Evolutionary conservation across 768 basidiomycete genomes (phyloP).

Genomic region (Russula sp.): DNA sequence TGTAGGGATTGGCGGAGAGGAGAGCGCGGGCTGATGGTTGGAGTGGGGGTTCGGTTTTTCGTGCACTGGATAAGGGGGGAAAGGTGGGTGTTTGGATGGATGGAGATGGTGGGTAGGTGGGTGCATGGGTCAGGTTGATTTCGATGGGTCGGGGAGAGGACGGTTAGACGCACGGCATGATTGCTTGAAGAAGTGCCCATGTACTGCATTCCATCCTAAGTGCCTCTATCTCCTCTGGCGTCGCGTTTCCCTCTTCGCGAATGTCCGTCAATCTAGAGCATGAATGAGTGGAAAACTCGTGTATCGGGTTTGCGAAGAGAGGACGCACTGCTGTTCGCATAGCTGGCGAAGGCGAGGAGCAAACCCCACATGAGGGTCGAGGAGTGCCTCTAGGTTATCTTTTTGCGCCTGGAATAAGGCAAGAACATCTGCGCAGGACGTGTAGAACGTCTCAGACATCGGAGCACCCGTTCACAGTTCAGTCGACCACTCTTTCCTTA

Average conservation of each 20-base stretch:
- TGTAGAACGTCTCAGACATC: constrained; percentile 57
- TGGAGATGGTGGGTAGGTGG: background rate
- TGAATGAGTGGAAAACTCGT: constrained; percentile 4
- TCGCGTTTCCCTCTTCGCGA: constrained; percentile 44
- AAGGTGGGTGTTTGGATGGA: too few relatives aligned
- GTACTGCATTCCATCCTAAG: constrained; percentile 75
- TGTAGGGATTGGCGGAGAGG: constrained; percentile 73
- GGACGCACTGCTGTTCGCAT: constrained; percentile 56
- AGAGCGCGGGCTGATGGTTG: constrained; percentile 52
- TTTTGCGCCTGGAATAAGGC: constrained; percentile 52
- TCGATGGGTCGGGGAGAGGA: background rate
- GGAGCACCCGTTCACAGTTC: background rate
- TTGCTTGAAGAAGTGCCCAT: constrained; percentile 74
- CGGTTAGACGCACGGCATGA: constrained; percentile 63
- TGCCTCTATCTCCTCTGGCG: constrained; percentile 56
- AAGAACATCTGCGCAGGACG: constrained; percentile 67
- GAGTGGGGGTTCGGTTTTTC: constrained; percentile 56
- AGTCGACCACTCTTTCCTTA: background rate
- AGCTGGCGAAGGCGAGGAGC: constrained; percentile 58
- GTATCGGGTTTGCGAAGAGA: background rate
- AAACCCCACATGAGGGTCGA: constrained; percentile 66
- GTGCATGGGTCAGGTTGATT: background rate
- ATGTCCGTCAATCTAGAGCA: constrained; percentile 50
- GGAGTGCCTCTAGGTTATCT: constrained; percentile 55
- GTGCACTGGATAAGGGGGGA: constrained; percentile 45